Base-by-base conservation (phyloP, 73 alveolate genomes). In the Symbiodinium pilosum region DNA sequence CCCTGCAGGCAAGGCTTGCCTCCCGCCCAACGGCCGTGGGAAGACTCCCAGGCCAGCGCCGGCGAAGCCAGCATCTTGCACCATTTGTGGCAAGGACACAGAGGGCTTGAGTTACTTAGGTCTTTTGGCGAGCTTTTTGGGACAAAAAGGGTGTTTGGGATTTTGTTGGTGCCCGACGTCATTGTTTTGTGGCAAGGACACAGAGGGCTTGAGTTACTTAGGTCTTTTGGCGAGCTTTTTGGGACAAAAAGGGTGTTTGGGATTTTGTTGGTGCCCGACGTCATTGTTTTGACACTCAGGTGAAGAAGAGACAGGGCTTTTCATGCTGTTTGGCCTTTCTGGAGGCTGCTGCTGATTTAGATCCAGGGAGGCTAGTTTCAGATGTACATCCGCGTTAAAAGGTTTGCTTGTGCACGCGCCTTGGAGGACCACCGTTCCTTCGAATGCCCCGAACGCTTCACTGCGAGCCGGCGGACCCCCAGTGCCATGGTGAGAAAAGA, bases 381-480 rank as follows among this genome's bases (percentile, higher is more conserved):
- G n/a, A n/a, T n/a, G n/a, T n/a, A n/a, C n/a, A n/a, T n/a, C n/a
- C n/a, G n/a, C n/a, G n/a, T n/a, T n/a, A n/a, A n/a, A n/a, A n/a
- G n/a, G n/a, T n/a, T n/a, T n/a, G n/a, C n/a, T n/a, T n/a, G n/a
- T n/a, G n/a, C n/a, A n/a, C n/a, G n/a, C n/a, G n/a, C n/a, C n/a
- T n/a, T n/a, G n/a, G n/a, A 64, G 77, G 77, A 64, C 77, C 41
- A 64, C 8, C 77, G 77, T 28, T 64, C 77, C 21, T 24, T 21
- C 40, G 77, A 64, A 26, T 64, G 77, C 28, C 77, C 77, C 7
- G 77, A 64, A 26, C 77, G 77, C 3, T 64, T 64, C 28, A 12
- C 77, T 7, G 77, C 77, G 11, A 64, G 77, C 59, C 59, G 59
- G 77, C 77, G 77, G 77, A 64, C 32, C 77, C 77, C 77, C 21